Evolutionary conservation across 139 green algal species (phyloP).

Genomic region (Chlorella sp.): DNA sequence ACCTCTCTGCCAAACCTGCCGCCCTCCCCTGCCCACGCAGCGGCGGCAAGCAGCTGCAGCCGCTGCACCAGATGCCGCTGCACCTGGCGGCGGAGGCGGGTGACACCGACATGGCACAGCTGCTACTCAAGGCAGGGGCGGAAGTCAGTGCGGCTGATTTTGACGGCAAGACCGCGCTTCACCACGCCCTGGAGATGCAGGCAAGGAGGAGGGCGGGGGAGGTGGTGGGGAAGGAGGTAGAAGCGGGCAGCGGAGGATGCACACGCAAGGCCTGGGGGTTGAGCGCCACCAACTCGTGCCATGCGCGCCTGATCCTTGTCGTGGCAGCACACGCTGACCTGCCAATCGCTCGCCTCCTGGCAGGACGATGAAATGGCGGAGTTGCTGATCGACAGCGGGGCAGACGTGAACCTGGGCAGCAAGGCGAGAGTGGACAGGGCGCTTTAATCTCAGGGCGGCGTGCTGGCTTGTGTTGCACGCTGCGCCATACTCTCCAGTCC

Average conservation of each 20-base stretch:
- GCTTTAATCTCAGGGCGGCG: too few relatives aligned
- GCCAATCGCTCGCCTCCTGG: not conserved
- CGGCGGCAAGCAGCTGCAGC: conserved; percentile 39
- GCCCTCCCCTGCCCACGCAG: not conserved
- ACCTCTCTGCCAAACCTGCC: too few relatives aligned
- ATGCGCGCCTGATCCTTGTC: too few relatives aligned
- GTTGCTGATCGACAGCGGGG: conserved; percentile 46
- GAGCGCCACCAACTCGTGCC: too few relatives aligned
- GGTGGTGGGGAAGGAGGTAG: not conserved
- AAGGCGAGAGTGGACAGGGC: conserved; percentile 27
- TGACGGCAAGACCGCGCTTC: conserved; percentile 55
- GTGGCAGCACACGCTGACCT: not conserved
- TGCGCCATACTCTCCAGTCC: too few relatives aligned
- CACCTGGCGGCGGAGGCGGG: conserved; percentile 55
- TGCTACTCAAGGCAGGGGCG: conserved; percentile 30
- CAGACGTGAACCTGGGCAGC: conserved; percentile 54
- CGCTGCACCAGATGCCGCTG: conserved; percentile 59
- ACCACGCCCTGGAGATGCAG: conserved; percentile 58
- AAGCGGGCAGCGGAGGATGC: too few relatives aligned
- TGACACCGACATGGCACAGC: conserved; percentile 15
- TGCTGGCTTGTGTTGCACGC: too few relatives aligned
- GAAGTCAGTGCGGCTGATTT: conserved; percentile 54
- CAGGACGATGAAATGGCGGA: conserved; percentile 40
- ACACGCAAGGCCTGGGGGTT: too few relatives aligned
- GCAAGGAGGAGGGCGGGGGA: not conserved